Evolutionary conservation across 2,329 filamentous ascomycete genomes (phyloP).

Genomic region (Penicillium nordicum): DNA sequence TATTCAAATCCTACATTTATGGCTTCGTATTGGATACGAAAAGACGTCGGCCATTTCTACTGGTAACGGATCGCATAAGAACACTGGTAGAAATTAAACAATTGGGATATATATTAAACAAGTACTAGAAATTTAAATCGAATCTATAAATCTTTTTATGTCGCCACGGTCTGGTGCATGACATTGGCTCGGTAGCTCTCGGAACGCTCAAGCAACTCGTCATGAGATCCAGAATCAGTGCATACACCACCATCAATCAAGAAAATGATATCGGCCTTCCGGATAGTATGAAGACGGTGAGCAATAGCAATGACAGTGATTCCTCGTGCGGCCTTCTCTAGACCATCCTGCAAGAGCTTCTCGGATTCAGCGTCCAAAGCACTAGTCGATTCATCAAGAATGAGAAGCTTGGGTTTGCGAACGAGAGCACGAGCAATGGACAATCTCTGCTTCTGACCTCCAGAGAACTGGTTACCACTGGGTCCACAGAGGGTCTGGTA

Average conservation of each 20-base stretch:
- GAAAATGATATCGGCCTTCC: constrained; percentile 75
- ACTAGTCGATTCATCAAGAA: constrained; percentile 62
- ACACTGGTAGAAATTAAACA: background rate
- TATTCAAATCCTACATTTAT: background rate
- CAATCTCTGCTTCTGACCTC: constrained; percentile 58
- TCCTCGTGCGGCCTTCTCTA: constrained; percentile 32
- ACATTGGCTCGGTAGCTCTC: constrained; percentile 42
- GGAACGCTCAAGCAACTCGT: constrained; percentile 53
- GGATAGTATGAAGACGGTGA: constrained; percentile 46
- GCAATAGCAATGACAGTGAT: constrained; percentile 44
- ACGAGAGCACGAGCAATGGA: constrained; percentile 58
- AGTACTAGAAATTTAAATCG: background rate
- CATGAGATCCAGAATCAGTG: constrained; percentile 60
- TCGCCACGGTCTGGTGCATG: constrained; percentile 36
- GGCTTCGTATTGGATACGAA: background rate
- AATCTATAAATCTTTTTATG: constrained; percentile 7
- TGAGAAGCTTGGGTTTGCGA: constrained; percentile 52
- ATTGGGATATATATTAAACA: constrained; percentile 4
- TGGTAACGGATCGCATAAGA: background rate
- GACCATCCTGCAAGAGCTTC: constrained; percentile 44
- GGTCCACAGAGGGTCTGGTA: constrained; percentile 54
- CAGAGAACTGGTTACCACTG: constrained; percentile 51
- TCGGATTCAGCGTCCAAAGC: constrained; percentile 57
- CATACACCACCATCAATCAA: constrained; percentile 68
- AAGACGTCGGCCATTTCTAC: background rate